Base-by-base conservation (phyloP, 208 protist species). In the Leishmania braziliensis region DNA sequence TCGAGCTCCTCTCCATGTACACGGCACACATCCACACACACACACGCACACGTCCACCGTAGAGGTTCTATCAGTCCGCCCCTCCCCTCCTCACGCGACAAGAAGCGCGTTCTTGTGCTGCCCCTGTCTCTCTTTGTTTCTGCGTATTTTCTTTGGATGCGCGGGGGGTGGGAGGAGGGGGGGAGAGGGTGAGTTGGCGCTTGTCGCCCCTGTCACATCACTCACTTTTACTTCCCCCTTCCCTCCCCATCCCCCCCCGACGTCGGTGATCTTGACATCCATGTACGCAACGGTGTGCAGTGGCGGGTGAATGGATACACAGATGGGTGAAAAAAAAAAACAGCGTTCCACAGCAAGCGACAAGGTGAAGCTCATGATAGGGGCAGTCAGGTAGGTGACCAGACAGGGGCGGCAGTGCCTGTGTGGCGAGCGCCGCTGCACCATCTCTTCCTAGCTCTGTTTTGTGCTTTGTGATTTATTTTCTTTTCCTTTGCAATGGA, bases 121-220 rank as follows among this genome's bases (percentile, higher is more conserved):
- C 23, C 3, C 23, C 18, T n/a, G 56, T 62, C 6, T 63, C 70
- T 82, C 56, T 69, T 68, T 78, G 74, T 78, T 63, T 79, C 75
- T 78, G 33, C 51, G 16, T 71, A 16, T 60, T 48, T 73, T 76
- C 20, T 80, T 83, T 36, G 56, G 36, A 46, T 46, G 43, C 43
- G 43, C 4, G 3, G 43, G 43, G 43, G 4, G 39, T 43, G 39
- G 39, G 53, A 26, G 18, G 5, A 14, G 58, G 9, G 58, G 18
- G 8, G 26, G 29, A 66, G 26, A 12, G 2, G 2, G 62, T 36
- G 14, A 29, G 29, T 20, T 12, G 10, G 29, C 6, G 9, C 12
- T 39, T 66, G 29, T 2, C 62, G 14, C 29, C 18, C 62, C 4
- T 36, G 29, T 29, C 12, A 5, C n/a, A 66, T n/a, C 26, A 29